Base-by-base conservation (phyloP, 1,139 yeast genomes). In the Diutina sp. region DNA sequence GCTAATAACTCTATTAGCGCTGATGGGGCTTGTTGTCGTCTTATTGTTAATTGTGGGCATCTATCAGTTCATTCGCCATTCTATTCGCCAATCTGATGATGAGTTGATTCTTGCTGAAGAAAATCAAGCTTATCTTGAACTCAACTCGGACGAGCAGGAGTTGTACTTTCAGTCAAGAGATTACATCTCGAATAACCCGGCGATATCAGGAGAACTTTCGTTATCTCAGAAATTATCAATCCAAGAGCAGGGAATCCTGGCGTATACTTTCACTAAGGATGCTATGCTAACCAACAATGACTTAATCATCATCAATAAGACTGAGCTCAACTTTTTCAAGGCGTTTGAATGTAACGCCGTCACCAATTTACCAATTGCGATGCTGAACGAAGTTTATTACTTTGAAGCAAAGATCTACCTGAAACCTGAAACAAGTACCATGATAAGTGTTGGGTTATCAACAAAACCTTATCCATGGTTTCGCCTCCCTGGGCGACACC, bases 201-300 rank as follows among this genome's bases (percentile, higher is more conserved):
- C 69, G 68, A 72, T 69, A 71, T 73, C 73, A 60, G 73, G 73
- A 48, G 73, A 70, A 55, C 68, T 72, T 62, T 71, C 81, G 56
- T 73, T 69, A 58, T 78, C 77, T 55, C 87, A 76, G 67, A 74
- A 71, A 68, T 77, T 79, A 70, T 74, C 74, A 32, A 89, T 93
- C 45, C 96, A 90, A 65, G 99, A 95, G 64, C 90, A 89, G 68
- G 99, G 97, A 0, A 85, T 95, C 0, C 74, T 80, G 35, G 99
- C 99, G 0, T 93, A 95, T 95, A 95, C 90, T 65, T 93, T 95
- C 67, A 80, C 80, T 59, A 89, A 89, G 52, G 91, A 90, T 65
- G 66, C 74, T 16, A 82, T 79, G 72, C 71, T 82, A 58, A 82
- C 80, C 55, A 80, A 74, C 64, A 84, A 78, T 68, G 87, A 79